phyloP scores from a whole-genome alignment of 2,329 filamentous ascomycete genomes.

The Colletotrichum spaethianum region DNA sequence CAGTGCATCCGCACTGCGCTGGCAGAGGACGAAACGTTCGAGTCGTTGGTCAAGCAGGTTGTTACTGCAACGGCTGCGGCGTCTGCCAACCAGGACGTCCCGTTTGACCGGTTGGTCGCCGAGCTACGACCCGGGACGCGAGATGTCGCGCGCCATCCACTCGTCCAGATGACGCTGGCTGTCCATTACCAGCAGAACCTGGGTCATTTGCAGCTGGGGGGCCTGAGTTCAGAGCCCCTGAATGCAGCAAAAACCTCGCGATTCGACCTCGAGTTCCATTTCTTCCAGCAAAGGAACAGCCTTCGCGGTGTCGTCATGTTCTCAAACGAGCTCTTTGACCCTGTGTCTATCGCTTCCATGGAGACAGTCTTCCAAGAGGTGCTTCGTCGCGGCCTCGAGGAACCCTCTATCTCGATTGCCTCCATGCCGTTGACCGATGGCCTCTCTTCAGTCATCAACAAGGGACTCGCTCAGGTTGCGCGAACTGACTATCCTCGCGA shows the following conservation, averaged over 20 bases:
- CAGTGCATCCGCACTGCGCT: constrained; percentile 43
- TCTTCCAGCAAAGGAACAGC: constrained; percentile 41
- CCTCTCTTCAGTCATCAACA: constrained; percentile 19
- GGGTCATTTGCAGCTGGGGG: constrained; percentile 10
- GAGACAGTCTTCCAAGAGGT: constrained; percentile 28
- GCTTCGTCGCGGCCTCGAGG: neutral
- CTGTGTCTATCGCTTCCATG: constrained; percentile 43
- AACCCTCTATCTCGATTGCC: neutral
- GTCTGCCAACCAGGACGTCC: constrained; percentile 44
- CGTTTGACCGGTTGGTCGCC: constrained; percentile 9
- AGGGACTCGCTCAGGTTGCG: constrained; percentile 34
- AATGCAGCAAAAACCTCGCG: constrained; percentile 1
- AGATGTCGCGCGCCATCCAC: constrained; percentile 12
- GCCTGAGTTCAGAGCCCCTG: constrained; percentile 16
- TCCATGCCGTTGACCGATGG: constrained; percentile 4
- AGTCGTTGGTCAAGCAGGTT: constrained; percentile 8
- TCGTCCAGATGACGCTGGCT: constrained; percentile 18
- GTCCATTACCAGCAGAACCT: constrained; percentile 17
- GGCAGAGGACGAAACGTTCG: constrained; percentile 23
- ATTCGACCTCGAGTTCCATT: constrained; percentile 40
- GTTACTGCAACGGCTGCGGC: constrained; percentile 25
- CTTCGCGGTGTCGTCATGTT: constrained; percentile 41
- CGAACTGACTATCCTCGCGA: constrained; percentile 40
- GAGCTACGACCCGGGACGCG: constrained; percentile 1
- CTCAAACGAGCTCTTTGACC: constrained; percentile 26